These are phyloP conservation scores for Neophaeococcomyces mojaviensis DNA, from an alignment of 2,329 filamentous ascomycete genomes.

Conservation along the genomic window DNA sequence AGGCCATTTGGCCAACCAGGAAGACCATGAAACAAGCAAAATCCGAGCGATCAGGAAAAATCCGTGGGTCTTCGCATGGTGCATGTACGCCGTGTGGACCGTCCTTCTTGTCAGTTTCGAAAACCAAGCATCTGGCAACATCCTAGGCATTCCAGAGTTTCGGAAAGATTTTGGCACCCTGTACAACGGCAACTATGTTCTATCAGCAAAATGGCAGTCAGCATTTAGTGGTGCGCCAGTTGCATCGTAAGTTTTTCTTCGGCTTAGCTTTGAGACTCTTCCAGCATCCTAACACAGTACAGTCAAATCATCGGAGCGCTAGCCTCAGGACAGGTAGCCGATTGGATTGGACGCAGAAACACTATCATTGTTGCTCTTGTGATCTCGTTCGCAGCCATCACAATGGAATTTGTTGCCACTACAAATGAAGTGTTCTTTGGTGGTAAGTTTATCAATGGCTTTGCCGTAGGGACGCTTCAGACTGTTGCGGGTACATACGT, in stretches of 20 bases:
- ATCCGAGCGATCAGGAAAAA: no score
- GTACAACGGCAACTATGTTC: slow-evolving; percentile 34
- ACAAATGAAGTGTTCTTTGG: slow-evolving; percentile 35
- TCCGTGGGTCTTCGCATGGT: no score
- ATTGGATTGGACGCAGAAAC: slow-evolving; percentile 33
- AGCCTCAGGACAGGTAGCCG: slow-evolving; percentile 33
- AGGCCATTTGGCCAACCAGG: no score
- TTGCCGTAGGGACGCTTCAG: slow-evolving; percentile 41
- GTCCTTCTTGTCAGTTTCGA: slow-evolving; percentile 41
- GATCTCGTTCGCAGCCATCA: slow-evolving; percentile 16
- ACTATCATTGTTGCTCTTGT: slow-evolving; percentile 20
- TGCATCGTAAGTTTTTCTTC: no score
- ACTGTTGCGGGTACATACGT: slow-evolving; percentile 41
- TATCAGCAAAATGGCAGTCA: slow-evolving; percentile 44
- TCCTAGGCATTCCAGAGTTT: slow-evolving; percentile 53
- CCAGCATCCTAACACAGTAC: no score
- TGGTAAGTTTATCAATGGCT: slow-evolving; percentile 40
- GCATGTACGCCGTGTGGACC: slow-evolving; percentile 17
- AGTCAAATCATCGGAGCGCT: slow-evolving; percentile 44
- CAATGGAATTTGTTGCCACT: slow-evolving; percentile 28
- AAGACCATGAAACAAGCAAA: no score
- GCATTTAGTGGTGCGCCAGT: slow-evolving; percentile 34
- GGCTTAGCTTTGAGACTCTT: no score
- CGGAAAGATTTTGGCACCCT: slow-evolving; percentile 47
- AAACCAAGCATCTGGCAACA: slow-evolving; percentile 54